These are phyloP conservation scores for Colletotrichum spinosum DNA, from an alignment of 2,329 filamentous ascomycete species.

Conservation along the genomic window DNA sequence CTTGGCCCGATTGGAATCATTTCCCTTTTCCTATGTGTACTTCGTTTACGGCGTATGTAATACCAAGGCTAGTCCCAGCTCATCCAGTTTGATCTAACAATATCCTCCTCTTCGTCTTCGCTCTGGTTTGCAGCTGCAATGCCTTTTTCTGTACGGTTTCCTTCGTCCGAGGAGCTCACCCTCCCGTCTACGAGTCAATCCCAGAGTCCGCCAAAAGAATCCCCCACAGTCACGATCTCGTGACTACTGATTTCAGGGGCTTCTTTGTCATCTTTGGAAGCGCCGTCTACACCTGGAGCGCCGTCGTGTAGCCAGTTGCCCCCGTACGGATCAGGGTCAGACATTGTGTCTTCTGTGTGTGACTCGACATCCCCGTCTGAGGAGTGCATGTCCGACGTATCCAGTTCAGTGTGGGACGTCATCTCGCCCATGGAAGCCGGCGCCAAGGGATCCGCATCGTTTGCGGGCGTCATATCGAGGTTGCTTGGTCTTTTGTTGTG, in stretches of 20 bases:
- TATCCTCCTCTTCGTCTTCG: constrained; percentile 24
- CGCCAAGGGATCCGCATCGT: constrained; percentile 8
- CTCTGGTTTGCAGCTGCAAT: neutral
- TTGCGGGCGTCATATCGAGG: constrained; percentile 24
- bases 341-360: constrained; percentile 36
- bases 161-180: constrained; percentile 40
- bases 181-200: constrained; percentile 40
- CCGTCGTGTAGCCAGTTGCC: constrained; percentile 25
- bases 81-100: constrained; percentile 36
- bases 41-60: too few relatives aligned
- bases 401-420: constrained; percentile 35
- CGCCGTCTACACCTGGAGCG: neutral
- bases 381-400: constrained; percentile 38
- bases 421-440: constrained; percentile 24
- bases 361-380: constrained; percentile 37
- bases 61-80: constrained; percentile 30
- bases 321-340: constrained; percentile 36
- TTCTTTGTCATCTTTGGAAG: constrained; percentile 7
- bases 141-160: constrained; percentile 25
- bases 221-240: constrained; percentile 22
- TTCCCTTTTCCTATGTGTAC: too few relatives aligned
- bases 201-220: constrained; percentile 33
- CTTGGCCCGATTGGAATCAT: too few relatives aligned
- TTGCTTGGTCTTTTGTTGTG: constrained; percentile 8
- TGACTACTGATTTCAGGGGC: constrained; percentile 23